phyloP scores from a whole-genome alignment of 352 stramenopile species.

The Phytophthora constricta region DNA sequence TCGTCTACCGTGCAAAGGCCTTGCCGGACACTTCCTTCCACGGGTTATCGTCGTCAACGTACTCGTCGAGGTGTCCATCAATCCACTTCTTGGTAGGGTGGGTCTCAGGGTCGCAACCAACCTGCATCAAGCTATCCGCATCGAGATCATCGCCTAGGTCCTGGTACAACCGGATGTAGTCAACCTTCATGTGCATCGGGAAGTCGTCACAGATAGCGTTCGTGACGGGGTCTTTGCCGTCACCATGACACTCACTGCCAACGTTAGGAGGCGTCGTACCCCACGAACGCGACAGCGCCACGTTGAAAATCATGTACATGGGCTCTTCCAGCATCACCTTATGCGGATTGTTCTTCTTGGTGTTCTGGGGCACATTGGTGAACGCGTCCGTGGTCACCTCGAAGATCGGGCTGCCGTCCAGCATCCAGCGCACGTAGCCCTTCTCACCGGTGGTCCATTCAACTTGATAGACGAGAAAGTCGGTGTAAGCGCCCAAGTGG shows the following conservation, averaged over 20 bases:
- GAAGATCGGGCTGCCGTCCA: conserved; percentile 56
- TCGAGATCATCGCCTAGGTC: conserved; percentile 42
- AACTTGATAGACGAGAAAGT: conserved; percentile 61
- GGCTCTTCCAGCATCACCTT: conserved; percentile 72
- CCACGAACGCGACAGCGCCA: conserved; percentile 57
- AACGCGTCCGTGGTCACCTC: conserved; percentile 61
- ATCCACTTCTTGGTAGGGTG: conserved; percentile 81
- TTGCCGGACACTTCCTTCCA: conserved; percentile 48
- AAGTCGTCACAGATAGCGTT: conserved; percentile 83
- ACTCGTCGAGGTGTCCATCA: conserved; percentile 68
- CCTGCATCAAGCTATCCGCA: conserved; percentile 53
- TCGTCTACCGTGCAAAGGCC: conserved; percentile 51
- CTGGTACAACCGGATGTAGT: conserved; percentile 87
- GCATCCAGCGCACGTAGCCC: conserved; percentile 67
- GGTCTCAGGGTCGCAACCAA: conserved; percentile 63
- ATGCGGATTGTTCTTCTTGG: conserved; percentile 48
- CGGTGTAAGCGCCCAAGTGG: conserved; percentile 56
- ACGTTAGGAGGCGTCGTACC: conserved; percentile 54
- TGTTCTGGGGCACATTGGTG: conserved; percentile 48
- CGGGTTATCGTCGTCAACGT: conserved; percentile 60
- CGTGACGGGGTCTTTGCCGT: conserved; percentile 47
- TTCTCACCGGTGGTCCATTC: conserved; percentile 62
- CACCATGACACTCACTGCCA: conserved; percentile 46
- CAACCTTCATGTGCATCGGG: conserved; percentile 88
- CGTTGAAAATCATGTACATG: conserved; percentile 74